Percentiles rank a stretch among this genome's conserved stretches.
These are phyloP conservation scores for Musa schizocarpa DNA, from an alignment of 176 grass and related monocot genomes.

Conservation along the genomic window DNA sequence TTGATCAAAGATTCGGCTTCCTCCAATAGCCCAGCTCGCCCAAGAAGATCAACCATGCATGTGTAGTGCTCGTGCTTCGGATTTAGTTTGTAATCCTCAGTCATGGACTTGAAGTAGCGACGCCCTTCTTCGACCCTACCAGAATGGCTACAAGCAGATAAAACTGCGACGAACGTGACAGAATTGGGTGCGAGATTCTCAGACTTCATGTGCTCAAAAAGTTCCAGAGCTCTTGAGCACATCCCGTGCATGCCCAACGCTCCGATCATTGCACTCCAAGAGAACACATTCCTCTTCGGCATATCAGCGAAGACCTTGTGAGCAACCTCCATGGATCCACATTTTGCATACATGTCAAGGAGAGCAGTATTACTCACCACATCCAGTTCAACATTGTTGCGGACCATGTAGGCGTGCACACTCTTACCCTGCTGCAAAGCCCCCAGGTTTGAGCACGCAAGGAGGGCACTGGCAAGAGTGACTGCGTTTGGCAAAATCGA, in stretches of 20 bases:
- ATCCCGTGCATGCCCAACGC: slow-evolving; percentile 19
- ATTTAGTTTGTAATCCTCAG: slow-evolving; percentile 9
- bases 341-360: slow-evolving; percentile 21
- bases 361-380: slow-evolving; percentile 16
- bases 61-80: slow-evolving; percentile 19
- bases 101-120: slow-evolving; percentile 12
- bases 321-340: slow-evolving; percentile 3
- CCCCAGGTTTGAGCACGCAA: slow-evolving; percentile 12
- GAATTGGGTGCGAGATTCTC: slow-evolving; percentile 7
- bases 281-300: slow-evolving; percentile 13
- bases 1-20: slow-evolving; percentile 18
- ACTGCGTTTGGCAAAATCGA: slow-evolving; percentile 4
- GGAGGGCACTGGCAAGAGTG: slow-evolving; percentile 13
- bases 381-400: slow-evolving; percentile 14
- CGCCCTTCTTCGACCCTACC: slow-evolving; percentile 18
- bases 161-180: slow-evolving; percentile 20
- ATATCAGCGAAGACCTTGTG: slow-evolving; percentile 2
- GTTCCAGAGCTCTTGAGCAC: slow-evolving; percentile 2
- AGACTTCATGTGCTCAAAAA: slow-evolving; percentile 10
- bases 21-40: slow-evolving; percentile 18
- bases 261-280: slow-evolving; percentile 22
- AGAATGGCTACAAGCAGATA: slow-evolving; percentile 22
- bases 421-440: slow-evolving; percentile 19
- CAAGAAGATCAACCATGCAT: slow-evolving; percentile 25
- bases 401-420: slow-evolving; percentile 11